Conservation (phyloP, 2,329 filamentous ascomycete species). For the Massarina eburnea region DNA sequence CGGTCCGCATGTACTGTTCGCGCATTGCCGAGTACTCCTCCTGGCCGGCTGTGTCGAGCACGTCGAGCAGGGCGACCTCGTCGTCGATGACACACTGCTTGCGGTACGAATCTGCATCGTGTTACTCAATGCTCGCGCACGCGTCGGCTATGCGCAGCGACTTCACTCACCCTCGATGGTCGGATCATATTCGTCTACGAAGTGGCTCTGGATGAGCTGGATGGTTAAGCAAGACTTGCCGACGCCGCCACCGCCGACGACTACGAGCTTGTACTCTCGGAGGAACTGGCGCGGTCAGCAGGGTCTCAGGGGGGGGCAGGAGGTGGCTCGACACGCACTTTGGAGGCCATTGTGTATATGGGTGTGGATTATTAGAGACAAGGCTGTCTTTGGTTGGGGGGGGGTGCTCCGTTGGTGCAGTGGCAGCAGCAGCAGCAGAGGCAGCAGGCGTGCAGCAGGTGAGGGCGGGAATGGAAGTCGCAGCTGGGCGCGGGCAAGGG, state of each 20-base stretch:
- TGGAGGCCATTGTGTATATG: slow-evolving; percentile 36
- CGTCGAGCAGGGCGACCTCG: slow-evolving; percentile 94
- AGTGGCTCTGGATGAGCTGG: slow-evolving; percentile 79
- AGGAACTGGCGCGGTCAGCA: slow-evolving; percentile 48
- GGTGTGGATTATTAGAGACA: background rate
- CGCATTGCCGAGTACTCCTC: slow-evolving; percentile 99
- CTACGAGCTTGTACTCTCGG: slow-evolving; percentile 66
- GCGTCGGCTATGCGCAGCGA: slow-evolving; percentile 8
- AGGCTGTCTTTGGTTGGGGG: background rate
- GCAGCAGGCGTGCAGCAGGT: slow-evolving; percentile 5
- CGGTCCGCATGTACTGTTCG: slow-evolving; percentile 99
- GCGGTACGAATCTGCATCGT: slow-evolving; percentile 84
- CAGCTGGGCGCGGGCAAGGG: slow-evolving; percentile 7
- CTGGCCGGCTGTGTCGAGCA: slow-evolving; percentile 96
- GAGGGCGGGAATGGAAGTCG: slow-evolving; percentile 14
- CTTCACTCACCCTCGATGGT: slow-evolving; percentile 97
- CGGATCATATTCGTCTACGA: slow-evolving; percentile 98
- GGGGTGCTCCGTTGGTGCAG: background rate
- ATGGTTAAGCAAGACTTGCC: slow-evolving; percentile 99
- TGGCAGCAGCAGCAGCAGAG: slow-evolving; percentile 6
- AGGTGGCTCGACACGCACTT: slow-evolving; percentile 30
- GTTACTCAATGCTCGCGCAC: slow-evolving; percentile 12
- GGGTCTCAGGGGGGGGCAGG: slow-evolving; percentile 5
- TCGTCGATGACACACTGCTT: slow-evolving; percentile 99
- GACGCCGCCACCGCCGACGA: slow-evolving; percentile 96